Evolutionary conservation across 805 yeast species (phyloP).

Genomic region (Torulaspora microellipsoides): DNA sequence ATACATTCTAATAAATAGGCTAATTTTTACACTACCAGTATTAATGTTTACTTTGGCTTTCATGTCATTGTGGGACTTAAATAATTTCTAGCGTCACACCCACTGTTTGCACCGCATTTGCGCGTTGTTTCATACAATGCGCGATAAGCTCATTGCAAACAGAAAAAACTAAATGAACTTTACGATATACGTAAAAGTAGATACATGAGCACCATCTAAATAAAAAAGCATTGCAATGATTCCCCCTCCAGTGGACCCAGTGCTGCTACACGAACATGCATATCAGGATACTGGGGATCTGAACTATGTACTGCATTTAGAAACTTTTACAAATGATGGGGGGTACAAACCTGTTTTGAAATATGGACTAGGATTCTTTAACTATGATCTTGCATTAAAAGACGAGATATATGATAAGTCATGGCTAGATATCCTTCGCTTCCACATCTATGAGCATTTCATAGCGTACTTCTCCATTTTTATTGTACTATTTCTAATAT

Average conservation of each 20-base stretch:
- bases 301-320: constrained; percentile 25
- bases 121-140: no score
- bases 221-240: constrained; percentile 21
- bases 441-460: constrained; percentile 27
- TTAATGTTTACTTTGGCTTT: no score
- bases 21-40: no score
- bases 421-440: constrained; percentile 15
- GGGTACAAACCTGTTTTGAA: constrained; percentile 29
- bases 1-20: no score
- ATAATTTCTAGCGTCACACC: no score
- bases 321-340: constrained; percentile 29
- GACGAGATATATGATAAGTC: constrained; percentile 25
- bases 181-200: no score
- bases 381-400: constrained; percentile 25
- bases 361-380: constrained; percentile 35
- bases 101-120: no score
- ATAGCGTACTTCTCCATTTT: constrained; percentile 18
- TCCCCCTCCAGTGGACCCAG: constrained; percentile 37
- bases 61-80: no score
- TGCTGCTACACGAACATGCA: constrained; percentile 36
- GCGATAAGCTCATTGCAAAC: no score
- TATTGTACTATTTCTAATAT: constrained; percentile 14
- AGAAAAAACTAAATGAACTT: no score
- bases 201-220: no score
- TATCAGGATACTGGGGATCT: constrained; percentile 33